Base-by-base conservation (phyloP, 1,284 basidiomycete species). In the Pseudozyma sp. region DNA sequence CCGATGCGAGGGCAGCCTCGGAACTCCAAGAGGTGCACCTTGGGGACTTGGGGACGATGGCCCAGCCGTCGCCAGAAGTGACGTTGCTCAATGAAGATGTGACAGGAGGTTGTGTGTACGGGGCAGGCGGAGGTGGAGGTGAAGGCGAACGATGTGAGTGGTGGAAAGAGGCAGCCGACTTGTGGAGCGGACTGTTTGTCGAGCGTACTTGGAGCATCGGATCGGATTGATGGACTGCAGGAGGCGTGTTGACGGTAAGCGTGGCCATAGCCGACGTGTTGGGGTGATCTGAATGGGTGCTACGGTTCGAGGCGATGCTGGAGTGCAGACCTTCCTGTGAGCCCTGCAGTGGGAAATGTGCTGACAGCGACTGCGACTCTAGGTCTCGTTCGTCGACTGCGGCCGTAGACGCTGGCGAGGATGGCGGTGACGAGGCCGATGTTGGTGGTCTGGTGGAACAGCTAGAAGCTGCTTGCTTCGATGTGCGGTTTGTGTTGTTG, bases 231-330 rank as follows among this genome's bases (percentile, higher is more conserved):
- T 59, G 55, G 5, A 35, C 45, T 4, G 64, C 69, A 24, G 69
- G 69, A 16, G 69, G 60, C 0, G 69, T 72, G 43, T 64, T 43
- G 35, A 72, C 69, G 29, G 60, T 59, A 14, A 72, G 60, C 24
- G 69, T 72, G 39, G 69, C 69, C 69, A 72, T 72, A 37, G 64
- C 69, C 46, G 64, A 68, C 10, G 69, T 67, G 50, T 57, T 53
- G 37, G 64, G 64, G 48, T 67, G 57, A 13, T 72, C 69, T 6
- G 54, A 43, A 13, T 29, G 34, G 46, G 34, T 43, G 47, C 42
- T 58, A 16, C 42, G n/a, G 16, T 14, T 37, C 7, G 34, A 17
- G 44, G 19, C 29, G 19, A 34, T 30, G 52, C 51, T 45, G 33
- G 24, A 44, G 24, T 51, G 61, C n/a, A 45, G 35, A 14, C 31